Evolutionary conservation across 192 early-diverging fungal genomes (phyloP).

Genomic region (Coemansia sp.): DNA sequence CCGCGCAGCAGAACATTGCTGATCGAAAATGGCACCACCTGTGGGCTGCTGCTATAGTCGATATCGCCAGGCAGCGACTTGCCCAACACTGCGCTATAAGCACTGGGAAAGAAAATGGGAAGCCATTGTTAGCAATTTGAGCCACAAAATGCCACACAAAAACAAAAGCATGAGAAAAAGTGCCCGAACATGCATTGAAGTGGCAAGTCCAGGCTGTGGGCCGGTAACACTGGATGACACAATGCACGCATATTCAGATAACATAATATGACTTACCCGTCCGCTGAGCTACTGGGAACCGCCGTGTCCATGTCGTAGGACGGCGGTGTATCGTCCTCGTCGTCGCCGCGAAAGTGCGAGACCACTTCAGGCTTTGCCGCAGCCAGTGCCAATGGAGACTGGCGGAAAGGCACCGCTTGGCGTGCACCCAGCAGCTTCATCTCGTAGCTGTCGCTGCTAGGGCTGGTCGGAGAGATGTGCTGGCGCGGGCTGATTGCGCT

Average conservation of each 20-base stretch:
- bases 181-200: not conserved
- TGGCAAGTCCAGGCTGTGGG: not conserved
- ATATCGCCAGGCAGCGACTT: constrained; percentile 35
- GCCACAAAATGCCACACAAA: not conserved
- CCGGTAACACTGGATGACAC: not conserved
- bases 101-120: not conserved
- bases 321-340: constrained; percentile 23
- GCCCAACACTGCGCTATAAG: constrained; percentile 16
- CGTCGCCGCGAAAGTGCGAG: constrained; percentile 31
- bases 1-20: constrained; percentile 86
- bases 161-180: not conserved
- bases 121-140: not conserved
- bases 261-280: constrained; percentile 27
- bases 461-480: constrained; percentile 4
- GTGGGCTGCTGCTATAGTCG: constrained; percentile 27
- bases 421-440: constrained; percentile 34
- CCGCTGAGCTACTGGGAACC: constrained; percentile 13
- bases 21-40: constrained; percentile 66
- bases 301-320: constrained; percentile 19
- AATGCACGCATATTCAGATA: not conserved
- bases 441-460: constrained; percentile 34
- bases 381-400: constrained; percentile 36
- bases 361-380: constrained; percentile 8
- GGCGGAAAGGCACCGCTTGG: constrained; percentile 29
- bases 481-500: constrained; percentile 12